A percentile compares a stretch with the other conserved stretches of the same genome.
Evolutionary conservation across 345 rosid genomes (phyloP).

Genomic region (Eucalyptus curtisii): DNA sequence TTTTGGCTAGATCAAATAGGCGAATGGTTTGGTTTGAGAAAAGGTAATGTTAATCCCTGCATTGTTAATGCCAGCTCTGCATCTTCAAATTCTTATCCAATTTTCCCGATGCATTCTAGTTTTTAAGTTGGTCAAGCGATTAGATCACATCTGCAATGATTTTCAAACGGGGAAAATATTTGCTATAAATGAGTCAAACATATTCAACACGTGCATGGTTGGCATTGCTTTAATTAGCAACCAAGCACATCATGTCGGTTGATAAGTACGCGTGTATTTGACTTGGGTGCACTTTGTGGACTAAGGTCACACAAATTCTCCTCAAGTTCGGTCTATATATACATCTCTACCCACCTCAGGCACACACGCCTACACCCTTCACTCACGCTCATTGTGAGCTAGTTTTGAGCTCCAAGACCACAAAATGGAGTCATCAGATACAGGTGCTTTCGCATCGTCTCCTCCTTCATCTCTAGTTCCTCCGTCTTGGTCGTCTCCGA

Average conservation of each 20-base stretch:
- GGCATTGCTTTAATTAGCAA: background rate
- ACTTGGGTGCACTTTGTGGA: background rate
- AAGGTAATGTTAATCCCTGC: background rate
- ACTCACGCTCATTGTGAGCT: background rate
- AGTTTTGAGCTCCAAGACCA: background rate
- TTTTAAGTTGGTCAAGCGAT: background rate
- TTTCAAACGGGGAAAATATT: background rate
- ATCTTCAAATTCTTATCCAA: background rate
- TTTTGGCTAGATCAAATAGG: background rate
- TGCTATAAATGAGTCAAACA: background rate
- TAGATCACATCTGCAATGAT: background rate
- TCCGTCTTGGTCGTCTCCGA: background rate
- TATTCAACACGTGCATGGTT: background rate
- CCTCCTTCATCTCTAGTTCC: background rate
- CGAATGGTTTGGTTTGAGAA: background rate
- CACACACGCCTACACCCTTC: background rate
- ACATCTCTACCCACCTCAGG: background rate
- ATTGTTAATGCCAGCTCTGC: background rate
- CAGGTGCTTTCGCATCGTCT: background rate
- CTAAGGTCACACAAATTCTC: background rate
- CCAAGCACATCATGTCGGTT: background rate
- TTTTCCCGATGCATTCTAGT: background rate
- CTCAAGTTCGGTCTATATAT: background rate
- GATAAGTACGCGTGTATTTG: background rate
- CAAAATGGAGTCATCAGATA: background rate